Evolutionary conservation across 2,329 filamentous ascomycete species (phyloP).

Genomic region (Chaetoscypha palmicola): DNA sequence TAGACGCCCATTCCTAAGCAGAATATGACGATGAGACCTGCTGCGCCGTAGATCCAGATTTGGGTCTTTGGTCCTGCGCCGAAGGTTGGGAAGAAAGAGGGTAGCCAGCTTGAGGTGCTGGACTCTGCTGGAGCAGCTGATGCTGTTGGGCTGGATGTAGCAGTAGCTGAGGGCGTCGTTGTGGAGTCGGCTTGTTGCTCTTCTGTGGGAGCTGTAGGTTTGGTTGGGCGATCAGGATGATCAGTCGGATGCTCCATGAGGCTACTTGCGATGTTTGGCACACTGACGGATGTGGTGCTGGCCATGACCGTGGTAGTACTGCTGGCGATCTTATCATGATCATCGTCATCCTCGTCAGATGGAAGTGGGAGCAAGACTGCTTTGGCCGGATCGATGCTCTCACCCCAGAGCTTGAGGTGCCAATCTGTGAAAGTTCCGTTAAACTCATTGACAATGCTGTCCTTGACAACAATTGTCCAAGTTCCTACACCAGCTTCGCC

Average conservation of each 20-base stretch:
- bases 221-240: slow-evolving; percentile 54
- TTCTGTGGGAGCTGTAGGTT: slow-evolving; percentile 26
- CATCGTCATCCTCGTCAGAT: slow-evolving; percentile 71
- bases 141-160: slow-evolving; percentile 21
- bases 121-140: slow-evolving; percentile 26
- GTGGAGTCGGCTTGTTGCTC: slow-evolving; percentile 14
- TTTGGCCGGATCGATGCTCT: slow-evolving; percentile 68
- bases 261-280: slow-evolving; percentile 38
- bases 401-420: slow-evolving; percentile 91
- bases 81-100: slow-evolving; percentile 84
- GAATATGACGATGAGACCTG: slow-evolving; percentile 80
- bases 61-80: slow-evolving; percentile 81
- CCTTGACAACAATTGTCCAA: slow-evolving; percentile 88
- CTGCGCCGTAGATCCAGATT: slow-evolving; percentile 85
- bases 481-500: slow-evolving; percentile 81
- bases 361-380: slow-evolving; percentile 75
- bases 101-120: slow-evolving; percentile 50
- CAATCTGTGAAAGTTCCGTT: slow-evolving; percentile 81
- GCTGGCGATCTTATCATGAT: slow-evolving; percentile 59
- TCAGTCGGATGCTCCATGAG: slow-evolving; percentile 47
- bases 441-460: slow-evolving; percentile 69
- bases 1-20: slow-evolving; percentile 74
- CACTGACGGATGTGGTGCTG: slow-evolving; percentile 37
- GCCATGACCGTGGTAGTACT: slow-evolving; percentile 56
- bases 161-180: slow-evolving; percentile 19